Evolutionary conservation across 352 stramenopile genomes (phyloP).

Genomic region (Phytophthora constricta): DNA sequence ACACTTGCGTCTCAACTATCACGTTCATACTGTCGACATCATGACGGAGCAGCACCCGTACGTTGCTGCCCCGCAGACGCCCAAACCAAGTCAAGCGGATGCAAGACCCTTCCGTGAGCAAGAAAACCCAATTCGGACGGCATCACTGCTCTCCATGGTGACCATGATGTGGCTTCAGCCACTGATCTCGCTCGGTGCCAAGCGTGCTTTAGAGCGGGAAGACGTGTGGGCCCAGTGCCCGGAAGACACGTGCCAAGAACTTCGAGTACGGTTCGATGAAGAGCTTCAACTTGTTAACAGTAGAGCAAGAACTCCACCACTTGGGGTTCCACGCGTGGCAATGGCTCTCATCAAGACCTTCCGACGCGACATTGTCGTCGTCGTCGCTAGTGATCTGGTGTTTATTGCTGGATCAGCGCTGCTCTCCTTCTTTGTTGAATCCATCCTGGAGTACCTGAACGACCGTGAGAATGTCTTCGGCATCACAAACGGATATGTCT

Average conservation of each 20-base stretch:
- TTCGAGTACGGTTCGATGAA: slow-evolving; percentile 26
- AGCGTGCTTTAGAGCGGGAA: slow-evolving; percentile 30
- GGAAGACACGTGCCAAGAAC: slow-evolving; percentile 31
- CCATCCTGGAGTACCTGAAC: slow-evolving; percentile 36
- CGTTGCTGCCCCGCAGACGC: slow-evolving; percentile 14
- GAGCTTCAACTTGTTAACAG: slow-evolving; percentile 21
- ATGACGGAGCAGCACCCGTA: slow-evolving; percentile 16
- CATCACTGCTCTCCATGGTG: slow-evolving; percentile 38
- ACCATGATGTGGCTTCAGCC: slow-evolving; percentile 41
- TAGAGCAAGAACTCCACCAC: neutral
- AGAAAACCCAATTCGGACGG: slow-evolving; percentile 33
- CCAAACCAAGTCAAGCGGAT: slow-evolving; percentile 5
- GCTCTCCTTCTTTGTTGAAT: slow-evolving; percentile 28
- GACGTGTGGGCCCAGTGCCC: slow-evolving; percentile 40
- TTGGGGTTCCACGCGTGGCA: slow-evolving; percentile 26
- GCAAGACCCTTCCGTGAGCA: slow-evolving; percentile 24
- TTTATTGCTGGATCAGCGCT: slow-evolving; percentile 26
- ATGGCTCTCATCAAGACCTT: slow-evolving; percentile 31
- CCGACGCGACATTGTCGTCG: slow-evolving; percentile 17
- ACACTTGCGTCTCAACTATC: neutral
- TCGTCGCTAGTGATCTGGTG: slow-evolving; percentile 27
- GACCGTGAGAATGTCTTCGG: slow-evolving; percentile 29
- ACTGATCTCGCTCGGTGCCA: slow-evolving; percentile 43
- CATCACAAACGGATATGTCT: slow-evolving; percentile 29
- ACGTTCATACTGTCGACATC: neutral